These are phyloP conservation scores for Alternaria triticina DNA, from an alignment of 2,329 filamentous ascomycete genomes.

Conservation along the genomic window DNA sequence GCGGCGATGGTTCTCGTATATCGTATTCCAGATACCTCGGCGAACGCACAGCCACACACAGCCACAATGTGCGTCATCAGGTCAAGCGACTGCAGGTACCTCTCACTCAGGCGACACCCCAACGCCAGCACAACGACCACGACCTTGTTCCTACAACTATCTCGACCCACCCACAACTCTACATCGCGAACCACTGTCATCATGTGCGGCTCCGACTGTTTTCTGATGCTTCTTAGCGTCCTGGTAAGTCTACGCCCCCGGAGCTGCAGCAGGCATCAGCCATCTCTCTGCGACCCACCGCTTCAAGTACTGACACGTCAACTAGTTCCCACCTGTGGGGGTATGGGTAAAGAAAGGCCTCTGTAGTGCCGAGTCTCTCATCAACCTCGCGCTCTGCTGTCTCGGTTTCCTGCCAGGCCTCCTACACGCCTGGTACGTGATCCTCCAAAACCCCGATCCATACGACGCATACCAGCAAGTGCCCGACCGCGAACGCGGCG, in stretches of 20 bases:
- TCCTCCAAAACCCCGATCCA: constrained; percentile 82
- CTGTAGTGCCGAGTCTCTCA: constrained; percentile 89
- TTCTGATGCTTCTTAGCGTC: constrained; percentile 65
- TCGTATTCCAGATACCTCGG: not conserved
- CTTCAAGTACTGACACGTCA: constrained; percentile 3
- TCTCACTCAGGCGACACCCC: constrained; percentile 11
- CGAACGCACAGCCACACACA: constrained; percentile 8
- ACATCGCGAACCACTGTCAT: constrained; percentile 20
- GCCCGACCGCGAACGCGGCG: constrained; percentile 59
- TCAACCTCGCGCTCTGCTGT: constrained; percentile 88
- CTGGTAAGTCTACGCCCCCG: constrained; percentile 55
- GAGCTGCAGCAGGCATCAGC: constrained; percentile 16
- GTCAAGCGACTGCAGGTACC: constrained; percentile 1
- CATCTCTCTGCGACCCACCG: not conserved
- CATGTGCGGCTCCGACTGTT: constrained; percentile 67
- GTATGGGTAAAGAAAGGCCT: constrained; percentile 97
- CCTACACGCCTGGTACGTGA: constrained; percentile 97
- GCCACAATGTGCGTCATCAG: constrained; percentile 18
- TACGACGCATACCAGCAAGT: constrained; percentile 66
- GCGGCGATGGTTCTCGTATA: not conserved
- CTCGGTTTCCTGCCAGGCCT: constrained; percentile 74
- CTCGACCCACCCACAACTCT: not conserved
- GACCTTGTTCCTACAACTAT: not conserved
- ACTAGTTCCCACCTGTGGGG: constrained; percentile 43
- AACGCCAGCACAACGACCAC: constrained; percentile 7